A percentile compares a stretch with the other conserved stretches of the same genome.
phyloP scores from a whole-genome alignment of 108 stramenopile species.

The Stephanodiscus triporus region DNA sequence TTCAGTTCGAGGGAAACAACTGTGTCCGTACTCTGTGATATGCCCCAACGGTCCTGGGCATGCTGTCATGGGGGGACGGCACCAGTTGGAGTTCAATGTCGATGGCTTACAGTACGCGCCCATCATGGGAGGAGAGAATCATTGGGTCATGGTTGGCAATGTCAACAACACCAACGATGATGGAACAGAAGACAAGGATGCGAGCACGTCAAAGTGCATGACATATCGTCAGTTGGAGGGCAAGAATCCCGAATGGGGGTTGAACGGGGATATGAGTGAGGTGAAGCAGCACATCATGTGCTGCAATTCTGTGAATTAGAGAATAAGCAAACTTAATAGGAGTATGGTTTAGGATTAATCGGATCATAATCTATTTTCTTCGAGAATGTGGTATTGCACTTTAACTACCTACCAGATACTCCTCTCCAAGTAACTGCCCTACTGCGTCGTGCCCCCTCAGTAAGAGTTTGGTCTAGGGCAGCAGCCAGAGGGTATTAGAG shows the following conservation, averaged over 20 bases:
- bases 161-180: too few relatives aligned
- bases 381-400: too few relatives aligned
- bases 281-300: constrained; percentile 11
- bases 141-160: constrained; percentile 11
- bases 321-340: too few relatives aligned
- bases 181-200: neutral
- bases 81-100: neutral
- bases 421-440: too few relatives aligned
- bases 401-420: too few relatives aligned
- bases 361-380: too few relatives aligned
- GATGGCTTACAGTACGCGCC: constrained; percentile 7
- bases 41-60: neutral
- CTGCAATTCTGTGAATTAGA: too few relatives aligned
- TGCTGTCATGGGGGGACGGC: constrained; percentile 1
- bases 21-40: constrained; percentile 13
- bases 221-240: constrained; percentile 11
- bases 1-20: neutral
- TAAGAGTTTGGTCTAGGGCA: too few relatives aligned
- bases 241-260: constrained; percentile 8
- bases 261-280: constrained; percentile 7
- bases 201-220: neutral
- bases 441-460: too few relatives aligned
- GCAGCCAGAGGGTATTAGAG: too few relatives aligned
- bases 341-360: too few relatives aligned
- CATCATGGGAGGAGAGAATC: neutral